Base-by-base conservation (phyloP, 176 grass and related monocot species). In the Carex cristatella region DNA sequence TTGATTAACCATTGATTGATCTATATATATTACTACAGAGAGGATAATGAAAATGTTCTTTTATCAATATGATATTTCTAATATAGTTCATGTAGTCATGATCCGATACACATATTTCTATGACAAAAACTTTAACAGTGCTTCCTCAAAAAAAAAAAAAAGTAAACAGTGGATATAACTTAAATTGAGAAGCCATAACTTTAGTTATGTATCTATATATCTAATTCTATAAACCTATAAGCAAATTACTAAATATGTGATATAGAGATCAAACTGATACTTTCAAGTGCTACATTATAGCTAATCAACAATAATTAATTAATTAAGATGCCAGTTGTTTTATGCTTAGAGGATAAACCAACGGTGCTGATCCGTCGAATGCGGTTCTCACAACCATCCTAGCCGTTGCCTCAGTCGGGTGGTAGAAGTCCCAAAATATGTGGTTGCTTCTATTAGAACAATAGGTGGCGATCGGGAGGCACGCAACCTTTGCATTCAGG, bases 391-490 rank as follows among this genome's bases (percentile, higher is more conserved):
- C 62, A 57, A 97, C 86, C 85, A 65, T 88, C 83, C 78, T 37
- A 1, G 89, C 92, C 9, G 92, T 90, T 83, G 87, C n/a, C 81
- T 97, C 92, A 0, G 94, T 97, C 1, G 92, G 94, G 48, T 97
- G 94, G 87, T 91, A 94, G 19, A 92, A 90, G 75, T 97, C 94
- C 94, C 94, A 97, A 82, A 97, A 97, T 3, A 94, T 61, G 51
- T 97, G 83, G 66, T 62, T 62, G 0, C 28, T 89, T 79, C 92
- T 83, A 68, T 97, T 92, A 28, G 83, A 64, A 82, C 94, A 94
- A 86, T 92, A 97, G 81, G 30, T 70, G 55, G 91, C 87, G 1
- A 94, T 5, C 3, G 94, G 94, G 0, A 80, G 83, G 85, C 94
- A 97, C 0, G 85, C 92, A 38, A 97, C 78, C 83, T 94, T 86